A percentile compares a stretch with the other conserved stretches of the same genome.
phyloP scores from a whole-genome alignment of 768 basidiomycete species.

The Mycena capillaripes region DNA sequence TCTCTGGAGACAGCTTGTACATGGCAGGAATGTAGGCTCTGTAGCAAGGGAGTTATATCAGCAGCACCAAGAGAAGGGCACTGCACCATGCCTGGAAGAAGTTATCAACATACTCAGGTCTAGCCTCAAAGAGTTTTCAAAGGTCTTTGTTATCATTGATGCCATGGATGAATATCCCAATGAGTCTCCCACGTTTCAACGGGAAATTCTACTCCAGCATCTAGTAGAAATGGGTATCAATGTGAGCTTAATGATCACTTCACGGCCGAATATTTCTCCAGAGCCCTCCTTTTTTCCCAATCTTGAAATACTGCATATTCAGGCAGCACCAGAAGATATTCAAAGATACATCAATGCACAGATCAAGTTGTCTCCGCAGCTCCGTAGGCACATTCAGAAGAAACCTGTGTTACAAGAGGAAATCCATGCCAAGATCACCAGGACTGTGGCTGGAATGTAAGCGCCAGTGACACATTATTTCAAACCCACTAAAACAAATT shows the following conservation, averaged over 20 bases:
- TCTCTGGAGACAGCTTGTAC: too few species aligned
- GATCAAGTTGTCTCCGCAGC: neutral
- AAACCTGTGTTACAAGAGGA: neutral
- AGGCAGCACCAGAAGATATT: neutral
- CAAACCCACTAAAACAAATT: too few species aligned
- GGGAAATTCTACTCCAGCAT: neutral
- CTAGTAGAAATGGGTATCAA: neutral
- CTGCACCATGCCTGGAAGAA: neutral
- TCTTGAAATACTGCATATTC: neutral
- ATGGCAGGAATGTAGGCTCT: too few species aligned
- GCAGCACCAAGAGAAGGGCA: neutral
- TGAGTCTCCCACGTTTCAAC: neutral
- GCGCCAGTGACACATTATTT: too few species aligned
- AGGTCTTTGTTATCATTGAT: conserved; percentile 11
- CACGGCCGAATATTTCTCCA: neutral
- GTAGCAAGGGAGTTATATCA: neutral
- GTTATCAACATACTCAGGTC: neutral
- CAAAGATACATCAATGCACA: neutral
- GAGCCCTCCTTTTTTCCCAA: neutral
- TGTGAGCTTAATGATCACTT: too few species aligned
- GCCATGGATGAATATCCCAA: conserved; percentile 4
- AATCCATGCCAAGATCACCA: neutral
- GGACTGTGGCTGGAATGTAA: too few species aligned
- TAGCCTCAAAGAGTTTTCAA: conserved; percentile 3
- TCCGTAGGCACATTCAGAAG: neutral